Evolutionary conservation across 1,139 yeast genomes (phyloP), one percentile per base, ranked within the genome.

Genomic region (Ashbya aceris): DNA sequence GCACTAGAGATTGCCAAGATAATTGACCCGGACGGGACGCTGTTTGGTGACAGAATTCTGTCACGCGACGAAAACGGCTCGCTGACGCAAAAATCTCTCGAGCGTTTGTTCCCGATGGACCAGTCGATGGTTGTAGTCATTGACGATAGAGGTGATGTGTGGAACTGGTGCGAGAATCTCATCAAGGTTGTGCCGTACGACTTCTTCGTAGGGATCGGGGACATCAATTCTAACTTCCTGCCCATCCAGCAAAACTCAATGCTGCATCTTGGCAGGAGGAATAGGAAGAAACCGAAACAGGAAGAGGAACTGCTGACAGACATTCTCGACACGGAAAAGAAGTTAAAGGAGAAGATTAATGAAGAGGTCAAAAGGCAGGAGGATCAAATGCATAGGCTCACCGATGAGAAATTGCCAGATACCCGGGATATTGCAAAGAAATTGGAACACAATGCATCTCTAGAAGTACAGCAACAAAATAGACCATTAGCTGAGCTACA

Each of bases 121-220:
- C 95, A 95, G 31, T 81, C 94, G 11, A 84, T 91, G 96, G 98
- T 91, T 36, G 94, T 86, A 2, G 82, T 91, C 37, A 91, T 91
- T 47, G 99, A 91, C 62, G 99, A 91, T 60, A 75, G 99, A 60
- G 98, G 97, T 4, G 99, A 91, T 61, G 98, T 91, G 8, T 91
- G 99, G 99, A 86, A 84, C 58, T 91, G 98, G 98, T 85, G 87
- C 50, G 80, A 83, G 23, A 89, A 91, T 60, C 69, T 91, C 50
- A 77, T 91, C 46, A 86, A 89, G 60, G 98, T 91, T 8, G 83
- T 87, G 1, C 98, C 98, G 0, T 91, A 86, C 61, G 95, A 86
- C 58, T 93, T 91, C 56, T 93, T 93, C 55, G 95, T 87, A 34
- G 97, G 97, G 8, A 86, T 91, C 47, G 99, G 99, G 29, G 99